A percentile compares a stretch with the other conserved stretches of the same genome.
Conservation (phyloP, 371 early-diverging fungal genomes). For the Smittium mucronatum region DNA sequence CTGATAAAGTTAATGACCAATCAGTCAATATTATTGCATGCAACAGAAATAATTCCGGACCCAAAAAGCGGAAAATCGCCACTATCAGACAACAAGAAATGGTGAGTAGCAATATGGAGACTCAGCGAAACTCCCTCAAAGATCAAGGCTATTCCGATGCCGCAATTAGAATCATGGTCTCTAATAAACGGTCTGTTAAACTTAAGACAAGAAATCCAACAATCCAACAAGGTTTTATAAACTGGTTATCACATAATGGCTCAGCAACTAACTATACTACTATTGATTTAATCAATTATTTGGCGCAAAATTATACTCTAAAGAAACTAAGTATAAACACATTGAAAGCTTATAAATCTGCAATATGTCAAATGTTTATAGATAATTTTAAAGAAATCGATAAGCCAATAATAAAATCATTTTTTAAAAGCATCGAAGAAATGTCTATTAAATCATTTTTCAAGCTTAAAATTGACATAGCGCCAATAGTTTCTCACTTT, state of each 20-base stretch:
- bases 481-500: background rate
- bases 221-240: slow-evolving; percentile 1
- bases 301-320: background rate
- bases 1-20: background rate
- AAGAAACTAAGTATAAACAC: background rate
- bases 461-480: background rate
- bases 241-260: background rate
- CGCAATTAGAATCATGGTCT: background rate
- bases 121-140: background rate
- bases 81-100: slow-evolving; percentile 1
- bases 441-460: background rate
- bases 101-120: background rate
- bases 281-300: background rate
- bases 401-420: background rate
- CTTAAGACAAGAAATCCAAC: background rate
- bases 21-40: background rate
- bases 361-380: background rate
- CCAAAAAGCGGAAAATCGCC: slow-evolving; percentile 5
- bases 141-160: background rate
- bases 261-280: background rate
- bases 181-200: background rate
- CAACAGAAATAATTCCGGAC: background rate
- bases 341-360: background rate
- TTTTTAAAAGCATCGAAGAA: background rate
- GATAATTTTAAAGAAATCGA: background rate